Evolutionary conservation across 164 flowering plant genomes (phyloP), one percentile per base, ranked within the genome.

Genomic region (Chimonanthus praecox): DNA sequence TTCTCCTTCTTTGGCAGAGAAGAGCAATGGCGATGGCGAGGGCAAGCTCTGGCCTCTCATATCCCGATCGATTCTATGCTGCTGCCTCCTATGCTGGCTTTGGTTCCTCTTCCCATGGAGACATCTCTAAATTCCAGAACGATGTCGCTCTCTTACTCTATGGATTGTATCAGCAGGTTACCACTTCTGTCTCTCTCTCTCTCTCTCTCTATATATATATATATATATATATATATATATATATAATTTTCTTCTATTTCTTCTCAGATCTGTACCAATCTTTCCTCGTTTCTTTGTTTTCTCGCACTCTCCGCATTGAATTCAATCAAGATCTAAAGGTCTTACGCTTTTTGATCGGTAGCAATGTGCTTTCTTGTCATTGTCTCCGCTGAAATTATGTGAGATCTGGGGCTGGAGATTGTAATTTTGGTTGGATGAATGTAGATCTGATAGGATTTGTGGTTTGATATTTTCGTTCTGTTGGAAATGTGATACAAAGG

Each of bases 71-170:
- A 47, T 96, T 96, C 82, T 89, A 85, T 78, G 97, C 97, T 2
- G 99, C 99, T n/a, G 94, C 98, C 2, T 76, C 98, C 4, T 92
- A 89, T 77, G 97, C 85, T 13, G 99, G 99, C 13, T 90, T 96
- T 74, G 94, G 84, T 47, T 73, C 85, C 50, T 74, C 85, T 51
- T 49, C 58, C 67, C 74, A 80, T 47, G 82, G 75, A 63, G 84
- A 88, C 85, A 76, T 80, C 83, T 88, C 96, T 58, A 90, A 85
- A 78, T 94, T 90, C 86, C 68, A 84, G 7, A 87, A 54, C n/a
- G 60, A 2, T 5, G 60, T 10, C 60, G 1, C 60, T 54, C 5
- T 13, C 15, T 9, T 54, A n/a, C 60, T 54, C 4, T 15, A 54
- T 6, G 10, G 60, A 15, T n/a, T 54, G 15, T 15, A 54, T 54